phyloP scores from a whole-genome alignment of 176 grass and related monocot genomes.

The Avena atlantica region DNA sequence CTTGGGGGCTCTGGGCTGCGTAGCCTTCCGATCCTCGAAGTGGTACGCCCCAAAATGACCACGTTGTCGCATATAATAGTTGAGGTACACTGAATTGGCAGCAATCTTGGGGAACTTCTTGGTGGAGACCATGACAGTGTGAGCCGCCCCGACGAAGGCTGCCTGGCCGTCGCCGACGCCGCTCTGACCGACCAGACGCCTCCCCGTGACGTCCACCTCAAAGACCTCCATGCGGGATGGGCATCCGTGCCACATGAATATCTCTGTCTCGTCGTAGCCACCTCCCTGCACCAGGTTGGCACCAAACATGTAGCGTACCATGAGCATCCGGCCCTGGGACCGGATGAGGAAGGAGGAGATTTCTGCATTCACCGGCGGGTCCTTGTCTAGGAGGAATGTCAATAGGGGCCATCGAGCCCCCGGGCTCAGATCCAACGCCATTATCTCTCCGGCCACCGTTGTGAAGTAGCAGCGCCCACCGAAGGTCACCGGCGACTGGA shows the following conservation, averaged over 20 bases:
- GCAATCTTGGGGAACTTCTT: slow-evolving; percentile 5
- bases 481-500: neutral
- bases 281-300: neutral
- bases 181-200: neutral
- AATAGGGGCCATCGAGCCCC: neutral
- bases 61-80: neutral
- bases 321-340: slow-evolving; percentile 18
- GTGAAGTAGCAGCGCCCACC: neutral
- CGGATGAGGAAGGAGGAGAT: neutral
- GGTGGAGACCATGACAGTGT: neutral
- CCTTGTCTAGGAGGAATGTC: neutral
- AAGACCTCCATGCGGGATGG: neutral
- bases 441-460: neutral
- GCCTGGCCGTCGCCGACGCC: neutral
- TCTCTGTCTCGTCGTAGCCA: neutral
- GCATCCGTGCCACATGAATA: neutral
- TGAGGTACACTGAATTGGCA: slow-evolving; percentile 7
- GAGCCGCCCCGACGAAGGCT: neutral
- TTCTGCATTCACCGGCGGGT: neutral
- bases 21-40: neutral
- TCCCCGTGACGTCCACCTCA: slow-evolving; percentile 1
- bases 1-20: neutral
- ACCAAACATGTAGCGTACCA: neutral
- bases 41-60: neutral
- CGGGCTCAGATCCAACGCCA: neutral